Evolutionary conservation across 768 basidiomycete genomes (phyloP), one percentile per base, ranked within the genome.

Genomic region (Lentinula detonsa): DNA sequence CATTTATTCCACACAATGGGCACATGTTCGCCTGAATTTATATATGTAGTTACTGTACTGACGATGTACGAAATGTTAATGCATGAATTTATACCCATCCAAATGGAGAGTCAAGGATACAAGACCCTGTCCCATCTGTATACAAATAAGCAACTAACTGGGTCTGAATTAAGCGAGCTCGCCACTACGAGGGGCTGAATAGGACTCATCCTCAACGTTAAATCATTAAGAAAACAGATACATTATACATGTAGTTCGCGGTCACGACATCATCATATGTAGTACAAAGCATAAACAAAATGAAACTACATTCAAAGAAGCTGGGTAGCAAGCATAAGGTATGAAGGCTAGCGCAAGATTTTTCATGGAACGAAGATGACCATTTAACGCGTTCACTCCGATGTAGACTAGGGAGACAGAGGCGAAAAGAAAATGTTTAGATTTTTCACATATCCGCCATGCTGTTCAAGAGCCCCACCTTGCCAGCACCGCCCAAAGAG

Each of bases 381-480:
- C 46, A 48, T 48, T 18, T 5, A 33, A 21, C 9, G 4, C 4
- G n/a, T 55, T 28, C 28, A 55, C 37, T 55, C 53, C 5, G 39
- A 35, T 9, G 39, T 42, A 23, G 55, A 31, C 55, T 56, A 31
- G 10, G 18, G 21, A 31, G 39, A 43, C 13, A 43, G 28, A 9
- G 21, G 33, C 5, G 33, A 34, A 43, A n/a, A 51, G n/a, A 33
- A 2, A 34, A 10, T 4, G 13, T 59, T 59, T 28, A 59, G 57
- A 35, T 48, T 37, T 60, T 65, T 78, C 67, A 84, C 5, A 80
- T 61, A 43, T 82, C 74, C 42, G 82, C 65, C 16, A 86, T 70
- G 66, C 78, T 79, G 71, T 73, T 81, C 64, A 88, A 69, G 53
- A 88, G 64, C 52, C 80, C 85, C 21, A 77, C 80, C 35, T 82